These are phyloP conservation scores for Dryadomyces quercus-mongolicae DNA, from an alignment of 2,329 filamentous ascomycete species.

Conservation along the genomic window DNA sequence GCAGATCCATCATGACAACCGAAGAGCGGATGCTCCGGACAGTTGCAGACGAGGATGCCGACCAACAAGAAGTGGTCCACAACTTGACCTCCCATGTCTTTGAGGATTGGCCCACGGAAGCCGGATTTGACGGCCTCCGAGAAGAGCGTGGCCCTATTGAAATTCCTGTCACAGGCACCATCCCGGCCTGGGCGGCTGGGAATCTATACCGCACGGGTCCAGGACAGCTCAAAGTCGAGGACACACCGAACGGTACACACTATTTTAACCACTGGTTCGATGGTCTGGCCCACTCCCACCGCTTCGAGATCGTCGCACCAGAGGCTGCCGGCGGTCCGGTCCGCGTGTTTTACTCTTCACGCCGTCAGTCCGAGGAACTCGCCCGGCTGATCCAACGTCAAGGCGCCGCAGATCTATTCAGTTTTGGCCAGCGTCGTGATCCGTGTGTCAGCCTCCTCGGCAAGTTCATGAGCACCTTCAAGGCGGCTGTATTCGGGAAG, in stretches of 20 bases:
- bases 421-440: conserved; percentile 61
- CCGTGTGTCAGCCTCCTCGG: conserved; percentile 62
- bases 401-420: conserved; percentile 43
- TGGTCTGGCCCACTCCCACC: conserved; percentile 58
- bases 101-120: background rate
- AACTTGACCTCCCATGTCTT: background rate
- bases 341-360: conserved; percentile 57
- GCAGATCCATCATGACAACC: too few relatives aligned
- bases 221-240: conserved; percentile 49
- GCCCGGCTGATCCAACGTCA: conserved; percentile 47
- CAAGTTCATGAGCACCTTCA: conserved; percentile 56
- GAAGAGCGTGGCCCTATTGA: conserved; percentile 55
- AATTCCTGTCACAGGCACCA: conserved; percentile 49
- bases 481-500: conserved; percentile 7
- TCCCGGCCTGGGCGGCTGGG: conserved; percentile 61
- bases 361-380: conserved; percentile 52
- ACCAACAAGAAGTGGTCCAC: background rate
- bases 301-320: conserved; percentile 51
- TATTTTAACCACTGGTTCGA: conserved; percentile 70
- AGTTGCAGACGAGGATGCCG: background rate
- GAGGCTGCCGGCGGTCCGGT: conserved; percentile 11
- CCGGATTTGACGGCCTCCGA: conserved; percentile 50
- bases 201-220: conserved; percentile 65
- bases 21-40: background rate
- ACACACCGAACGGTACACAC: conserved; percentile 45